phyloP scores from a whole-genome alignment of 73 alveolate genomes.

The Durusdinium trenchii region DNA sequence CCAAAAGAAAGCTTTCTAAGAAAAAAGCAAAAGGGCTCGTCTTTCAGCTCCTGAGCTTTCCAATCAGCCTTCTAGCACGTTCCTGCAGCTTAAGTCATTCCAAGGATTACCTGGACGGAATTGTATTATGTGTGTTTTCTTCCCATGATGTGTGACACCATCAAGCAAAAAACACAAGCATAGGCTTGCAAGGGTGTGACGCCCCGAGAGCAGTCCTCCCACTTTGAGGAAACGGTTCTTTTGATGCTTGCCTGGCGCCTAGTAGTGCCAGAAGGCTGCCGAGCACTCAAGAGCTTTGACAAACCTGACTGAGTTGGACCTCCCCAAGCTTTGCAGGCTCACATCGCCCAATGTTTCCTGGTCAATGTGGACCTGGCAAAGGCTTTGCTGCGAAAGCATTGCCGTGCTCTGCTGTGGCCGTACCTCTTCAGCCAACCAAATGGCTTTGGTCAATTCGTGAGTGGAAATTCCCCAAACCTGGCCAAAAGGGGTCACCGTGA shows the following conservation, averaged over 20 bases:
- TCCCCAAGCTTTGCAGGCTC: background rate
- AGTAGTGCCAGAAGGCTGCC: background rate
- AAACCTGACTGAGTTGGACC: background rate
- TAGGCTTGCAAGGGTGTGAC: background rate
- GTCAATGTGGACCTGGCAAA: background rate
- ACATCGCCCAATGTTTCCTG: background rate
- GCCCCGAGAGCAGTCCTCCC: background rate
- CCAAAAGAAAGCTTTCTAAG: background rate
- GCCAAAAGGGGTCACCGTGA: background rate
- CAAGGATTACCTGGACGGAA: no score
- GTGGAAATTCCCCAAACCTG: conserved; percentile 39
- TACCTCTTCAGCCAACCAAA: conserved; percentile 22
- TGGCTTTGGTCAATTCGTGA: background rate
- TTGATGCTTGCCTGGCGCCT: background rate
- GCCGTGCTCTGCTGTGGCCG: background rate
- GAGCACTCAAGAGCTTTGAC: no score
- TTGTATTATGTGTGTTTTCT: no score
- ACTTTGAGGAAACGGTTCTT: background rate
- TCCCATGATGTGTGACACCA: no score
- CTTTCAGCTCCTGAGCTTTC: background rate
- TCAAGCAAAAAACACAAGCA: no score
- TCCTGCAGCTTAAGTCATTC: background rate
- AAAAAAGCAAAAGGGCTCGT: no score
- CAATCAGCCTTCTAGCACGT: background rate
- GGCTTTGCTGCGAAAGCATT: background rate